Evolutionary conservation across 2,329 filamentous ascomycete species (phyloP), one percentile per base, ranked within the genome.

Genomic region (Botryotinia narcissicola): DNA sequence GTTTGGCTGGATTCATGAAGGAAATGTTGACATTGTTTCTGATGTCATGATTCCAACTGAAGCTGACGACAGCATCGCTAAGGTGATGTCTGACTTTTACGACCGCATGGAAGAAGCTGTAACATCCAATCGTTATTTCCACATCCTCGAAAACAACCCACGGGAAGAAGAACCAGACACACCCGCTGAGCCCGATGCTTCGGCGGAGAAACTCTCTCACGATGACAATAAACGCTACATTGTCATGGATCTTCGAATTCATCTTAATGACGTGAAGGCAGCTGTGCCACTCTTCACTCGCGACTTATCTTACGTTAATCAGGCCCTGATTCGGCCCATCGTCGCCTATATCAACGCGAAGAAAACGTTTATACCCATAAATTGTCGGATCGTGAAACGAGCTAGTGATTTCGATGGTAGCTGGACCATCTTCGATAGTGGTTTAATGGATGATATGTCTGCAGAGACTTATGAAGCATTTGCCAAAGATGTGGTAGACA

Each of bases 291-390:
- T 98, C 69, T 98, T 99, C 84, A 97, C 93, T 1, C 91, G 90
- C 25, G 92, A 98, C 80, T 89, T 98, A 67, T 97, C 94, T 0
- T 99, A 98, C 82, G 92, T 98, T 79, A 98, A 98, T 83, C 97
- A 97, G 82, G 94, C 96, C 2, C 90, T 98, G 7, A 93, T 98
- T 51, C 90, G 96, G 7, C 96, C 96, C 25, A 99, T 99, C 75
- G 95, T 99, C 59, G 96, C 96, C 10, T 99, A 98, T 82, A 98
- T 99, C 83, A 99, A 99, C 83, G 93, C 94, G 60, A 93, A 94
- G 81, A 92, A 91, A 80, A 97, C 95, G 0, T 98, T 97, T 80
- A 98, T 99, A 61, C 96, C 96, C 40, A 94, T 99, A 79, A 93
- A 92, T 78, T 98, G 96, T 83, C 92, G 95, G 75, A 93, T 99